Evolutionary conservation across 768 basidiomycete genomes (phyloP).

Genomic region (Pleurotus citrinopileatus): DNA sequence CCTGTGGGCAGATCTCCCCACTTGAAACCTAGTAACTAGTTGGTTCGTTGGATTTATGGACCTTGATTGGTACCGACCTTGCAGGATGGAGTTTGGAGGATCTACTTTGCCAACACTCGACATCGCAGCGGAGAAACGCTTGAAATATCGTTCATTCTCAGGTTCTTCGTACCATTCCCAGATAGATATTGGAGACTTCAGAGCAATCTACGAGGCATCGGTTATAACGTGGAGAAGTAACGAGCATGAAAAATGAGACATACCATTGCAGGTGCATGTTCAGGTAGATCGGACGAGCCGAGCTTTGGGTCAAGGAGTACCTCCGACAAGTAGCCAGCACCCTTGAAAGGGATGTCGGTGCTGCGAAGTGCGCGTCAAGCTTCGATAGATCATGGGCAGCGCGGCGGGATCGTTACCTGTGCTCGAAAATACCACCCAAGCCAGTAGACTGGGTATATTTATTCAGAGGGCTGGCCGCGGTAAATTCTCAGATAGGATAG

Average conservation of each 20-base stretch:
- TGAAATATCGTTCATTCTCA: constrained; percentile 22
- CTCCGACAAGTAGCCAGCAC: constrained; percentile 15
- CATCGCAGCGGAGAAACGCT: constrained; percentile 27
- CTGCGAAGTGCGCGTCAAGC: background rate
- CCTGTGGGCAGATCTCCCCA: constrained; percentile 15
- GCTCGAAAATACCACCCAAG: constrained; percentile 15
- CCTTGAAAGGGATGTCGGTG: constrained; percentile 5
- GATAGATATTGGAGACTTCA: constrained; percentile 18
- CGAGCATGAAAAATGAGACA: background rate
- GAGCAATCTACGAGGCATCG: constrained; percentile 24
- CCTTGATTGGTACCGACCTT: constrained; percentile 14
- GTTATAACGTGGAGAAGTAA: constrained; percentile 3
- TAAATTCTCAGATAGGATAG: background rate
- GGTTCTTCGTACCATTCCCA: constrained; percentile 32
- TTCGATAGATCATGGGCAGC: background rate
- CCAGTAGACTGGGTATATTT: constrained; percentile 16
- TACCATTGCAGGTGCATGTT: constrained; percentile 2
- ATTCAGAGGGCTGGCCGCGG: constrained; percentile 14
- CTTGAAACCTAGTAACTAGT: constrained; percentile 17
- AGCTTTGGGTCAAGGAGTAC: constrained; percentile 16
- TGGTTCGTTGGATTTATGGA: background rate
- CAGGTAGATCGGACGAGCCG: constrained; percentile 2
- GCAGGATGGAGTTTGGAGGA: constrained; percentile 19
- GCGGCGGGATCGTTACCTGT: constrained; percentile 15
- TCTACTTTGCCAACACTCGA: constrained; percentile 15